These are phyloP conservation scores for Buxus sempervirens DNA, from an alignment of 164 flowering plant species.

Conservation along the genomic window DNA sequence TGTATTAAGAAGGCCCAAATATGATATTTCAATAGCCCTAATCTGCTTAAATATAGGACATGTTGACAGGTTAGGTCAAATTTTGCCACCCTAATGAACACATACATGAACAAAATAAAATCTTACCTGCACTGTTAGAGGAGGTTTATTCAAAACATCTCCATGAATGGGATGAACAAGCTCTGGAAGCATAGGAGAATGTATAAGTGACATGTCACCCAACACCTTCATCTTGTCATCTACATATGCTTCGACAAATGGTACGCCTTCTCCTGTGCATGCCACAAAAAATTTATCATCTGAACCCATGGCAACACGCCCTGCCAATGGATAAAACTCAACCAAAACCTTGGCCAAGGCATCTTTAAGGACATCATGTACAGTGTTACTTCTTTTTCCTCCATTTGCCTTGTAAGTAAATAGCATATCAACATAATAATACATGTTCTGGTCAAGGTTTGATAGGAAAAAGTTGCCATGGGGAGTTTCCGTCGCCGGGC, in stretches of 20 bases:
- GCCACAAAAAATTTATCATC: slow-evolving; percentile 10
- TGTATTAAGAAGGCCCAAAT: no score
- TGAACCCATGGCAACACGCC: not conserved
- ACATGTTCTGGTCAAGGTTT: slow-evolving; percentile 12
- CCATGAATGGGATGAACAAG: no score
- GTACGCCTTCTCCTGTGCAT: slow-evolving; percentile 19
- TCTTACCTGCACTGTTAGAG: no score
- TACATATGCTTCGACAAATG: slow-evolving; percentile 19
- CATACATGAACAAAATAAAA: no score
- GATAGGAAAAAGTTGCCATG: slow-evolving; percentile 18
- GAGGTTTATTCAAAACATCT: no score
- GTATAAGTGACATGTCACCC: slow-evolving; percentile 6
- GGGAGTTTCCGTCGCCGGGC: slow-evolving; percentile 2
- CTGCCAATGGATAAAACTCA: no score
- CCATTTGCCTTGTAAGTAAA: not conserved
- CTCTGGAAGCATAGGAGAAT: not conserved
- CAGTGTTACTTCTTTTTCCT: not conserved
- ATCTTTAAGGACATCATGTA: slow-evolving; percentile 1
- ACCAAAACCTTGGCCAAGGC: slow-evolving; percentile 14
- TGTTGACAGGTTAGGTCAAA: no score
- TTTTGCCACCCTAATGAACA: no score
- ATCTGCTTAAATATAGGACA: no score
- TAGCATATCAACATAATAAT: not conserved
- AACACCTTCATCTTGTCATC: slow-evolving; percentile 5
- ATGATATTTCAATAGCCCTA: no score